Evolutionary conservation across 176 grass and related monocot genomes (phyloP), one percentile per base, ranked within the genome.

Genomic region (Oryza officinalis): DNA sequence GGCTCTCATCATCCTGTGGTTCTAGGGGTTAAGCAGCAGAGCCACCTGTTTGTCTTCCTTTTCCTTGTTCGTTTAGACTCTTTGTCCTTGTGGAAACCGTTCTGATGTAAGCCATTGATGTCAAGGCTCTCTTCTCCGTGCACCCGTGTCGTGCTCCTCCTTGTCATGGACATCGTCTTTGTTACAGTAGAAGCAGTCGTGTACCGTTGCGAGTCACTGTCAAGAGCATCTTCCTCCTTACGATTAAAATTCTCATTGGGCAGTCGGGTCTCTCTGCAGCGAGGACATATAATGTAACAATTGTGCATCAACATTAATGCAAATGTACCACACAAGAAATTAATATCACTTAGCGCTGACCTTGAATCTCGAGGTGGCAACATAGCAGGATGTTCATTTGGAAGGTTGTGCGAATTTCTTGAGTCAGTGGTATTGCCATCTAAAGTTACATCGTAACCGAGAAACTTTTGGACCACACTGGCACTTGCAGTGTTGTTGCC

Each of bases 51-150:
- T 28, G 6, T 41, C 74, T 67, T 90, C 74, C 13, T 83, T 25
- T 78, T 90, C 68, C 13, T 78, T 25, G 8, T 27, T 63, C 17
- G 75, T 37, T 79, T 86, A 0, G 79, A 37, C 27, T 83, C 79
- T 14, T 74, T 79, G 35, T 47, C 70, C 14, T 44, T 27, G 23
- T 27, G 1, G 1, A 74, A 63, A 74, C 84, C 47, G 2, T 86
- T 79, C 60, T 49, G 72, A 60, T 66, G 60, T 68, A 83, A 77
- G 46, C 74, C 84, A 15, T 61, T 38, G 8, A 17, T 49, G 63
- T 86, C 72, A 4, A 86, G 74, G 74, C 12, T 90, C 75, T 90
- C 84, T 50, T 90, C 88, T 14, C 65, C 84, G 1, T 90, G 88
- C 74, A 90, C 79, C 74, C 63, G 72, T 68, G 50, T 83, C 61